These are phyloP conservation scores for Erythrophleum ivorense DNA, from an alignment of 331 rosid genomes.

Conservation along the genomic window DNA sequence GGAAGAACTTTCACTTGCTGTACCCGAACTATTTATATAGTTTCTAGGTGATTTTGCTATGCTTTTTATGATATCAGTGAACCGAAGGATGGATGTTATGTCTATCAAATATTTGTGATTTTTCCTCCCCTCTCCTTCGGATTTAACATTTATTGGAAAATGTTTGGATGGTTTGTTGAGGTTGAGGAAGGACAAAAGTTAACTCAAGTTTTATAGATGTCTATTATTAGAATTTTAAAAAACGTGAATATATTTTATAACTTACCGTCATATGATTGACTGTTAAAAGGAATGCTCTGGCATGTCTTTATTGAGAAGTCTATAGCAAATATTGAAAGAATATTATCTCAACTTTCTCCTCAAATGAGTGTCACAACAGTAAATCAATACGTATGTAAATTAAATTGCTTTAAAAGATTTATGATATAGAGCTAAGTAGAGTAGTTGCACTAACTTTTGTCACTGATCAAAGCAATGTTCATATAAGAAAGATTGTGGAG, in stretches of 20 bases:
- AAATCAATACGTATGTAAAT: too few species aligned
- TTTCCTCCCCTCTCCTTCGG: not conserved
- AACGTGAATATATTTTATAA: not conserved
- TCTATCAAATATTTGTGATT: not conserved
- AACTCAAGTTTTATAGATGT: not conserved
- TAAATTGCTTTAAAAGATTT: too few species aligned
- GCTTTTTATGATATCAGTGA: not conserved
- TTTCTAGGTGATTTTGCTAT: not conserved
- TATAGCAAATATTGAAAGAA: too few species aligned
- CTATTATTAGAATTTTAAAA: not conserved
- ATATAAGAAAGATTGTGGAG: too few species aligned
- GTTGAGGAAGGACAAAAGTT: not conserved
- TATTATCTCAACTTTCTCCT: too few species aligned
- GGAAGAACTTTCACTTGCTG: not conserved
- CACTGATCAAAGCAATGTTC: too few species aligned
- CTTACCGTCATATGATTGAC: not conserved
- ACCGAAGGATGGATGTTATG: not conserved
- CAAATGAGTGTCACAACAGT: too few species aligned
- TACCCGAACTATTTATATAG: constrained; percentile 2
- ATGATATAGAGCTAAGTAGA: too few species aligned
- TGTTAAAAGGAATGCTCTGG: not conserved
- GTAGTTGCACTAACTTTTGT: too few species aligned
- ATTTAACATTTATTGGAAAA: not conserved
- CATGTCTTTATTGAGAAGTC: not conserved
- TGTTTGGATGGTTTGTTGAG: not conserved